A percentile compares a stretch with the other conserved stretches of the same genome.
Conservation (phyloP, 352 stramenopile genomes). For the Aphanomyces cochlioides region DNA sequence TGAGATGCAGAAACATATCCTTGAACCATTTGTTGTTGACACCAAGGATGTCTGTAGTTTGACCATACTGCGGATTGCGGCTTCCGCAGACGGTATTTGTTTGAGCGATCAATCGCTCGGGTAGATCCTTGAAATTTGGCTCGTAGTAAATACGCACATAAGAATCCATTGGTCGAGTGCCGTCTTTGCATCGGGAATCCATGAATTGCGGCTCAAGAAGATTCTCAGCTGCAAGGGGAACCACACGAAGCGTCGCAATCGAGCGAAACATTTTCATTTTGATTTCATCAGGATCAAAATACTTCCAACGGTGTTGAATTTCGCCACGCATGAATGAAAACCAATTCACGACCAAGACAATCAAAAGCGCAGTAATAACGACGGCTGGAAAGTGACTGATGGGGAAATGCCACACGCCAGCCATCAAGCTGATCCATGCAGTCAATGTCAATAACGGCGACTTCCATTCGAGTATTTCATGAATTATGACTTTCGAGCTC, state of each 20-base stretch:
- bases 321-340: conserved; percentile 29
- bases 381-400: conserved; percentile 30
- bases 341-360: conserved; percentile 32
- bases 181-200: conserved; percentile 4
- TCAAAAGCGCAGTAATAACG: conserved; percentile 2
- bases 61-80: conserved; percentile 33
- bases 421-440: conserved; percentile 33
- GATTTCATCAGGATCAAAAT: conserved; percentile 26
- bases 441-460: conserved; percentile 29
- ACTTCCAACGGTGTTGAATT: conserved; percentile 38
- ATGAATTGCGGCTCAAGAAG: conserved; percentile 7
- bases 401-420: conserved; percentile 31
- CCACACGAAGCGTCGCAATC: conserved; percentile 38
- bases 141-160: conserved; percentile 42
- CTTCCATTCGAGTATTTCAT: conserved; percentile 42
- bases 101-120: conserved; percentile 37
- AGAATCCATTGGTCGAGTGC: conserved; percentile 27
- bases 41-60: conserved; percentile 27
- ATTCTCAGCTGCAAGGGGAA: conserved; percentile 32
- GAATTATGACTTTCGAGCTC: conserved; percentile 11
- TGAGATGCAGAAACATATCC: conserved; percentile 33
- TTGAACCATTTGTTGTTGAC: conserved; percentile 36
- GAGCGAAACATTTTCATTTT: conserved; percentile 37
- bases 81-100: conserved; percentile 33
- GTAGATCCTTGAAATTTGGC: conserved; percentile 42